Evolutionary conservation across 2,329 filamentous ascomycete genomes (phyloP), one percentile per base, ranked within the genome.

Genomic region (Raffaelea albimanens): DNA sequence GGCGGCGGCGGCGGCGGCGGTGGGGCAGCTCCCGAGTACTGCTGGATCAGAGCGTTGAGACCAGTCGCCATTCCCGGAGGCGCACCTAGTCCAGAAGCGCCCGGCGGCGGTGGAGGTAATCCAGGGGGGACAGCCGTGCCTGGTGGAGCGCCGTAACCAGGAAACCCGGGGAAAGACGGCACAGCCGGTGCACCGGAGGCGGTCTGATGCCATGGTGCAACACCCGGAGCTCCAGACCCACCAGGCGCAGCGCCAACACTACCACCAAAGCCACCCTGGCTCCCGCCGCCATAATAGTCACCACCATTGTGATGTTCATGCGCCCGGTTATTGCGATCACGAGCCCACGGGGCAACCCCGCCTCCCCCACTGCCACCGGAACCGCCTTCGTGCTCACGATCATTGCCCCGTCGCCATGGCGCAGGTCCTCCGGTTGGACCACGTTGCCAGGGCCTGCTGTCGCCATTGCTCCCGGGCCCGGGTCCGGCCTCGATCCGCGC

Each of bases 401-500:
- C 75, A 42, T 75, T 72, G 62, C 67, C 69, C 54, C 79, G 73
- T 23, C 77, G 74, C 87, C 90, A 95, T 8, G 89, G 89, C 56
- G 89, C 89, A 62, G 87, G 78, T 50, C 83, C 87, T 49, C 87
- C 87, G 25, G 85, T 89, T 18, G 88, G 87, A 34, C 84, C 87
- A 60, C 87, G 82, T 63, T 95, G 85, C 89, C 89, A 96, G 44
- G 90, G 90, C 66, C 87, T 91, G 56, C 78, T 72, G 56, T 84
- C 69, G 48, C 60, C 65, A 51, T 64, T 80, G 66, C 78, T 76
- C 54, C 76, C 78, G 33, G 72, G 73, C 47, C 79, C 80, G 49
- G 87, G 85, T 13, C 86, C 87, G 53, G 84, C 87, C 68, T 95
- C 93, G 60, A 98, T 95, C 53, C 86, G 87, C 55, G 83, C 83